Conservation (phyloP, 495 filamentous ascomycete species). For the Hypoxylon trugodes region DNA sequence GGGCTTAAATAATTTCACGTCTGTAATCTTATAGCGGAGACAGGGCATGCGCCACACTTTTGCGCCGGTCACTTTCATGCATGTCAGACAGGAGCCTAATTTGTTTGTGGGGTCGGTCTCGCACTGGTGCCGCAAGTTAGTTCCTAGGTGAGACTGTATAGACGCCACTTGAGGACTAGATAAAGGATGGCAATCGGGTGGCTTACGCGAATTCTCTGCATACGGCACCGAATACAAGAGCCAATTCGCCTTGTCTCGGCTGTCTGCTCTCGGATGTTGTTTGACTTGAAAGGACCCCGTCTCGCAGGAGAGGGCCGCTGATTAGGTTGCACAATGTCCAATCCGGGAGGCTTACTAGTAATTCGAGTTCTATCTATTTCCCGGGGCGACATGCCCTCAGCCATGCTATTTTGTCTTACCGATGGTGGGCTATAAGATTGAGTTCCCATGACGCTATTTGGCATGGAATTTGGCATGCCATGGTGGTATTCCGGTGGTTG, state of each 20-base stretch:
- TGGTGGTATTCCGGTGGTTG: constrained; percentile 30
- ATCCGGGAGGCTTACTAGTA: constrained; percentile 26
- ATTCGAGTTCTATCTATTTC: constrained; percentile 31
- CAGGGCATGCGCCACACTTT: constrained; percentile 58
- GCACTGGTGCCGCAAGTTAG: constrained; percentile 49
- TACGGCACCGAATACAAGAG: constrained; percentile 61
- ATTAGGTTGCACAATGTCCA: constrained; percentile 43
- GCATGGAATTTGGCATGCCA: constrained; percentile 31
- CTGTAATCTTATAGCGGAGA: constrained; percentile 60
- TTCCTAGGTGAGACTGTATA: not conserved
- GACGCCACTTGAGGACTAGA: not conserved
- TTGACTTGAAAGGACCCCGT: constrained; percentile 58
- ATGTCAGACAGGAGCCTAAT: constrained; percentile 56
- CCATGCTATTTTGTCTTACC: constrained; percentile 24
- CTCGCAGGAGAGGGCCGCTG: constrained; percentile 48
- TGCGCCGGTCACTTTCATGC: constrained; percentile 52
- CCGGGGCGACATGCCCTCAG: constrained; percentile 10
- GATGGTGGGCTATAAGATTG: constrained; percentile 22
- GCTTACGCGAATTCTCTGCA: constrained; percentile 64
- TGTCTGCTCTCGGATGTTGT: constrained; percentile 54
- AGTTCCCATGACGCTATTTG: constrained; percentile 30
- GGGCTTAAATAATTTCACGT: constrained; percentile 59
- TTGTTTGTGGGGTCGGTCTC: constrained; percentile 53
- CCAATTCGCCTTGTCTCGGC: constrained; percentile 60
- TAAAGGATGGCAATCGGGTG: constrained; percentile 7